A percentile compares a stretch with the other conserved stretches of the same genome.
phyloP scores from a whole-genome alignment of 495 filamentous ascomycete species.

The Cercophora newfieldiana region DNA sequence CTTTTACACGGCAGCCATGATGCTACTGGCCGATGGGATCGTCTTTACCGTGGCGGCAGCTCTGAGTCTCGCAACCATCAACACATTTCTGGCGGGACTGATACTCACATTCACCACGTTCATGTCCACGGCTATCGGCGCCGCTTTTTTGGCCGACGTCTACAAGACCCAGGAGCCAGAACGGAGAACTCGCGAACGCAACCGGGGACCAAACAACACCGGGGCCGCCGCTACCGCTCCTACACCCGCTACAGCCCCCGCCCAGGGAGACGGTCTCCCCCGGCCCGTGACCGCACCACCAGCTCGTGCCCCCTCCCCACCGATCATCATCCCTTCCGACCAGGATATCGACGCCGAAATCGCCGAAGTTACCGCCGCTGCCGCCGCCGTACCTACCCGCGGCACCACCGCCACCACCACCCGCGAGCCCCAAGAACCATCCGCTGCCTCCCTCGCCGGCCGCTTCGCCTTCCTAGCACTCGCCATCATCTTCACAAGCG shows the following conservation, averaged over 20 bases:
- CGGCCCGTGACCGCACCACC: conserved; percentile 59
- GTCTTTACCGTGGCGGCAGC: conserved; percentile 61
- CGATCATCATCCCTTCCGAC: conserved; percentile 81
- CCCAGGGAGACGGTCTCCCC: conserved; percentile 55
- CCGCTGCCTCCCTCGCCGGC: conserved; percentile 73
- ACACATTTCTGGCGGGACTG: conserved; percentile 68
- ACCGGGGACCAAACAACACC: conserved; percentile 42
- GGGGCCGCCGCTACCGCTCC: conserved; percentile 20
- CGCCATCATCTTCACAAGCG: conserved; percentile 67
- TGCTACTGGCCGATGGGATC: conserved; percentile 82
- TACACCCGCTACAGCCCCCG: conserved; percentile 27
- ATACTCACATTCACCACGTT: conserved; percentile 74
- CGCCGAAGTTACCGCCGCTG: conserved; percentile 42
- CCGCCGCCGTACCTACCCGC: conserved; percentile 29
- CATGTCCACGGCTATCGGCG: conserved; percentile 62
- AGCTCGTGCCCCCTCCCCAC: conserved; percentile 39
- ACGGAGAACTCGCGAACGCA: conserved; percentile 58
- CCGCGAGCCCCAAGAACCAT: conserved; percentile 31
- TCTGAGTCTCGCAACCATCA: conserved; percentile 62
- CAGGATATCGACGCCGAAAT: conserved; percentile 70
- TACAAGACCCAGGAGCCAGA: conserved; percentile 86
- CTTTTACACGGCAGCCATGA: conserved; percentile 80
- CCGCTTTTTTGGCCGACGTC: conserved; percentile 84
- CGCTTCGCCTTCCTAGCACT: conserved; percentile 75
- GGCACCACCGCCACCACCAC: conserved; percentile 30